Percentiles rank a stretch among this genome's conserved stretches.
Evolutionary conservation across 495 filamentous ascomycete genomes (phyloP).

Genomic region (Penicillium pancosmium): DNA sequence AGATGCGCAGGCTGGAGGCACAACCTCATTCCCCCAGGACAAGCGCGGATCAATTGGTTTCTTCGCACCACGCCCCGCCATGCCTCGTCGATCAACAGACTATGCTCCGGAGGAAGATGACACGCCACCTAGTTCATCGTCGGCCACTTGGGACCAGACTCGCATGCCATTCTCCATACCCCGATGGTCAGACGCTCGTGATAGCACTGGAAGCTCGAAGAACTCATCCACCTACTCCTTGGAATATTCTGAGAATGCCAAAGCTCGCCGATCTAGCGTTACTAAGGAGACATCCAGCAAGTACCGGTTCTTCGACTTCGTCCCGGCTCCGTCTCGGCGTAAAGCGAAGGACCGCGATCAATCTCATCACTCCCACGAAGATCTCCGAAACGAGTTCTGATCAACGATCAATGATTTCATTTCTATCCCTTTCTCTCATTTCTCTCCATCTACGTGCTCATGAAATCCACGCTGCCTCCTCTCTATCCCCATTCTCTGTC

Average conservation of each 20-base stretch:
- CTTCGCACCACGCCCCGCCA: slow-evolving; percentile 42
- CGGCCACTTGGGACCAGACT: slow-evolving; percentile 53
- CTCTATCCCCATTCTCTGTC: slow-evolving; percentile 21
- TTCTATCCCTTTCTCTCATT: slow-evolving; percentile 8
- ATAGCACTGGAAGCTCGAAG: slow-evolving; percentile 51
- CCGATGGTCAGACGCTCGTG: slow-evolving; percentile 49
- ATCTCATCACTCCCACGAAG: slow-evolving; percentile 41
- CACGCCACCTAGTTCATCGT: slow-evolving; percentile 56
- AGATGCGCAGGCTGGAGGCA: slow-evolving; percentile 31
- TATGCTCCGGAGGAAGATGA: slow-evolving; percentile 46
- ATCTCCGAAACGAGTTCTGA: slow-evolving; percentile 43
- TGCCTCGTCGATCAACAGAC: slow-evolving; percentile 48
- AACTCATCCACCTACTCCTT: slow-evolving; percentile 53
- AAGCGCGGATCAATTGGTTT: slow-evolving; percentile 49
- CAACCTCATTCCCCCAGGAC: slow-evolving; percentile 30
- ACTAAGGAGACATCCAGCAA: slow-evolving; percentile 50
- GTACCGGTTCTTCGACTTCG: slow-evolving; percentile 53
- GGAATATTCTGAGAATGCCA: slow-evolving; percentile 43
- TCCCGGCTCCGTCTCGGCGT: slow-evolving; percentile 45
- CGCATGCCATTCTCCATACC: slow-evolving; percentile 46
- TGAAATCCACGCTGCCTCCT: slow-evolving; percentile 39
- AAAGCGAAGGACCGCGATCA: slow-evolving; percentile 49
- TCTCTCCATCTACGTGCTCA: slow-evolving; percentile 34
- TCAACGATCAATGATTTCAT: slow-evolving; percentile 9
- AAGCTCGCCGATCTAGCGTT: slow-evolving; percentile 46